Percentiles rank a stretch among this genome's conserved stretches.
These are phyloP conservation scores for Millerozyma acaciae DNA, from an alignment of 805 yeast species.

Conservation along the genomic window DNA sequence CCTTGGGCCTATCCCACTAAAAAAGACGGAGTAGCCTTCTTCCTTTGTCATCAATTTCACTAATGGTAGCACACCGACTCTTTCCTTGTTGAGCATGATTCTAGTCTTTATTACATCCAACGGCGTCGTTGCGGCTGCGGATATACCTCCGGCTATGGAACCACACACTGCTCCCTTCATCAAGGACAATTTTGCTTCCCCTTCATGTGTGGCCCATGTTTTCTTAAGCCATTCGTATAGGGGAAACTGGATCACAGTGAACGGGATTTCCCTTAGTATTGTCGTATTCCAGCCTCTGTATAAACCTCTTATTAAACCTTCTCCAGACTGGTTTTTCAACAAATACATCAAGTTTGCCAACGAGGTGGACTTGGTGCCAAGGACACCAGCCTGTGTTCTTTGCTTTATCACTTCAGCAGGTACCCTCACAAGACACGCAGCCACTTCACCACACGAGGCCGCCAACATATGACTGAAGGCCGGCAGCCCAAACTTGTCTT, in stretches of 20 bases:
- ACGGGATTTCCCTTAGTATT: constrained; percentile 92
- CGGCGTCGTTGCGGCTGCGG: constrained; percentile 81
- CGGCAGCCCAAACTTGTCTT: constrained; percentile 25
- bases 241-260: constrained; percentile 94
- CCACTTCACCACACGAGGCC: constrained; percentile 86
- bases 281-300: constrained; percentile 95
- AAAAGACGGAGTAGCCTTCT: constrained; percentile 73
- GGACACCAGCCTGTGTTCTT: constrained; percentile 65
- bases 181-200: constrained; percentile 47
- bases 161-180: constrained; percentile 83
- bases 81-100: constrained; percentile 66
- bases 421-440: constrained; percentile 91
- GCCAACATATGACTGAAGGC: constrained; percentile 70
- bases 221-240: constrained; percentile 79
- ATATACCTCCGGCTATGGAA: constrained; percentile 75
- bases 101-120: constrained; percentile 78
- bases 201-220: constrained; percentile 40
- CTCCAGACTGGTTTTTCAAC: constrained; percentile 63
- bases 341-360: constrained; percentile 62
- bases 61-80: constrained; percentile 44
- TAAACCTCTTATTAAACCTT: constrained; percentile 72
- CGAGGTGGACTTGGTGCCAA: constrained; percentile 49
- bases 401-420: constrained; percentile 97
- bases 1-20: constrained; percentile 89
- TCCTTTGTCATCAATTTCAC: constrained; percentile 54